These are phyloP conservation scores for Sporothrix brunneoviolacea DNA, from an alignment of 2,329 filamentous ascomycete species.

Conservation along the genomic window DNA sequence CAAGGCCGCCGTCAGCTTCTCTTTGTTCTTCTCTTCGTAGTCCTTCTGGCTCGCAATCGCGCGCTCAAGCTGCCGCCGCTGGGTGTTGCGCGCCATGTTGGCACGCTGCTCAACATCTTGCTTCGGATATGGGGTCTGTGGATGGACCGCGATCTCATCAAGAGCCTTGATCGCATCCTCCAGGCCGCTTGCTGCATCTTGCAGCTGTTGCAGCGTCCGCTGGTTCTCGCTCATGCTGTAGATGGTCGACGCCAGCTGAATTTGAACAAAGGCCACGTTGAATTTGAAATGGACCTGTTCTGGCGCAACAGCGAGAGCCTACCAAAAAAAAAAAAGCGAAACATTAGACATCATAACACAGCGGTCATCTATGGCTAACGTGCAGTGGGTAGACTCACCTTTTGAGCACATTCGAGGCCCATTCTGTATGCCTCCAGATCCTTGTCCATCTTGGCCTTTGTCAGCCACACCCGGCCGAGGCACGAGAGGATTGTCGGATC, in stretches of 20 bases:
- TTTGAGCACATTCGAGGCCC: constrained; percentile 55
- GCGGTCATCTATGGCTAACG: too few species aligned
- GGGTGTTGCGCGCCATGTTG: constrained; percentile 94
- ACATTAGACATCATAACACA: too few species aligned
- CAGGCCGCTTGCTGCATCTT: constrained; percentile 68
- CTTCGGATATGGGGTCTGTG: constrained; percentile 77
- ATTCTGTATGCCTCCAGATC: constrained; percentile 52
- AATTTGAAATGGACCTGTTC: constrained; percentile 90
- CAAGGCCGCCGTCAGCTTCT: constrained; percentile 75
- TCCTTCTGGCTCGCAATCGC: constrained; percentile 77
- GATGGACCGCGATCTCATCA: constrained; percentile 56
- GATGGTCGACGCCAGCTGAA: constrained; percentile 80
- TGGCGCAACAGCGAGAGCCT: constrained; percentile 68
- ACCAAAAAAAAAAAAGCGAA: neutral
- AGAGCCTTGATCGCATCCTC: constrained; percentile 75
- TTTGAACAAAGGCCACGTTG: constrained; percentile 96
- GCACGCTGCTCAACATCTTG: constrained; percentile 89
- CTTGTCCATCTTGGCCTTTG: constrained; percentile 62
- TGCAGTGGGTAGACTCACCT: constrained; percentile 40
- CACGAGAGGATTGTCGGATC: constrained; percentile 78
- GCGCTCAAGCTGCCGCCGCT: constrained; percentile 84
- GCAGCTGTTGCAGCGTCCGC: constrained; percentile 71
- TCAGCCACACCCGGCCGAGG: constrained; percentile 79
- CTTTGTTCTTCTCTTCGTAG: constrained; percentile 88
- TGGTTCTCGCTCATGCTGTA: constrained; percentile 68